phyloP scores from a whole-genome alignment of 2,329 filamentous ascomycete species.

The Alternaria gansuensis region DNA sequence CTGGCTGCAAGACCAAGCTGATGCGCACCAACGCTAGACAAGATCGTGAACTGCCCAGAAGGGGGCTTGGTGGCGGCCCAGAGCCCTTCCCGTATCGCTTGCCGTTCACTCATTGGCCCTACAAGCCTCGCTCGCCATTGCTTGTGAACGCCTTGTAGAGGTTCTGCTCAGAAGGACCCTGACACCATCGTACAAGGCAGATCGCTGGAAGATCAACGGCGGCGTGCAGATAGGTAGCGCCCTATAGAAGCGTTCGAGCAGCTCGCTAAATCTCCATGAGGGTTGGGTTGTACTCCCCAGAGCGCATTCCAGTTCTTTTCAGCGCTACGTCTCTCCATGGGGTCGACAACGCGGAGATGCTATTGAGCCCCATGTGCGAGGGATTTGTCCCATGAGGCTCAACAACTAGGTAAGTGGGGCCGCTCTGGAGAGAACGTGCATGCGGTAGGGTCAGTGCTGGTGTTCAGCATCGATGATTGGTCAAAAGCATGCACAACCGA shows the following conservation, averaged over 20 bases:
- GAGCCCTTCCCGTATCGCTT: slow-evolving; percentile 2
- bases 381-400: slow-evolving; percentile 39
- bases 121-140: slow-evolving; percentile 13
- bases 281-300: slow-evolving; percentile 12
- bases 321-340: slow-evolving; percentile 35
- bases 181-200: slow-evolving; percentile 3
- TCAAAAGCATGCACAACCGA: slow-evolving; percentile 9
- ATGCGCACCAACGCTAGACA: slow-evolving; percentile 19
- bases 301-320: slow-evolving; percentile 12
- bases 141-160: slow-evolving; percentile 14
- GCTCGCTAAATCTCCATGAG: neutral
- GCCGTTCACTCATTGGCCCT: slow-evolving; percentile 5
- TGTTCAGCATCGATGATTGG: slow-evolving; percentile 26
- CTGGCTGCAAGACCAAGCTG: slow-evolving; percentile 17
- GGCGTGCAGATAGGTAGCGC: slow-evolving; percentile 8
- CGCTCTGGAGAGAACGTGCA: slow-evolving; percentile 14
- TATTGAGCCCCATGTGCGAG: slow-evolving; percentile 28
- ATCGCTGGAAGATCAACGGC: slow-evolving; percentile 15
- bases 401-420: slow-evolving; percentile 37
- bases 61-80: slow-evolving; percentile 13
- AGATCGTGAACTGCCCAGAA: slow-evolving; percentile 11
- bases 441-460: slow-evolving; percentile 13
- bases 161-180: slow-evolving; percentile 6
- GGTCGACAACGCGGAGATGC: slow-evolving; percentile 34
- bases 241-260: neutral